Evolutionary conservation across 2,329 filamentous ascomycete species (phyloP).

Genomic region (Epicoccum nigrum): DNA sequence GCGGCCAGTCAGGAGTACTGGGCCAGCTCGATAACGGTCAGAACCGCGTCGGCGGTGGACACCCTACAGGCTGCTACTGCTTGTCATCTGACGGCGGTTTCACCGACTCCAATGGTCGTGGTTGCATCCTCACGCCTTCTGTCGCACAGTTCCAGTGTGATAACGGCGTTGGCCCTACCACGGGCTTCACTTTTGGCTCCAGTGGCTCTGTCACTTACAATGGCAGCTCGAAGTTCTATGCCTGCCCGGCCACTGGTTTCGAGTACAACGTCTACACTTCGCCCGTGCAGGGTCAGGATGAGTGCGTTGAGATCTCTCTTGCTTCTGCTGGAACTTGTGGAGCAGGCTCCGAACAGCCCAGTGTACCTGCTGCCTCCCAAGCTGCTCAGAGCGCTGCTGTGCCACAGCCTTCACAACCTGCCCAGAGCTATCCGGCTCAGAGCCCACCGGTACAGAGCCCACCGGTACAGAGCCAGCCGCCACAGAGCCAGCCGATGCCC

Average conservation of each 20-base stretch:
- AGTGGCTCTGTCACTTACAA: constrained; percentile 61
- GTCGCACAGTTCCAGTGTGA: constrained; percentile 69
- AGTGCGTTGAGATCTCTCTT: constrained; percentile 59
- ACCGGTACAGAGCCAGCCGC: not conserved
- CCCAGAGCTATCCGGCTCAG: constrained; percentile 4
- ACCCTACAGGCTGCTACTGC: constrained; percentile 59
- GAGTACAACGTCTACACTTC: constrained; percentile 63
- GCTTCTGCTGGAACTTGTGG: constrained; percentile 31
- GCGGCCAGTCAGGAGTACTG: constrained; percentile 55
- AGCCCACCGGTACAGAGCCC: not conserved
- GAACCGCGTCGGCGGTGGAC: constrained; percentile 61
- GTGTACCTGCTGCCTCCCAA: constrained; percentile 5
- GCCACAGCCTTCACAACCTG: not conserved
- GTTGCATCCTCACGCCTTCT: constrained; percentile 67
- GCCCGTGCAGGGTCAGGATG: constrained; percentile 50
- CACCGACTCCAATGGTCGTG: constrained; percentile 61
- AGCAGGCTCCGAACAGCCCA: constrained; percentile 23
- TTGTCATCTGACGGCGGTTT: constrained; percentile 57
- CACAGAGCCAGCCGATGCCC: not conserved
- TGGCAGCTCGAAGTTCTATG: constrained; percentile 61
- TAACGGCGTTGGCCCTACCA: constrained; percentile 51
- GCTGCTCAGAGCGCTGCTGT: constrained; percentile 5
- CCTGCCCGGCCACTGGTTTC: constrained; percentile 64
- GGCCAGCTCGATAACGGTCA: constrained; percentile 69
- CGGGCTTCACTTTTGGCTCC: constrained; percentile 63